Evolutionary conservation across 78 protist genomes (phyloP).

Genomic region (Monosiga brevicollis): DNA sequence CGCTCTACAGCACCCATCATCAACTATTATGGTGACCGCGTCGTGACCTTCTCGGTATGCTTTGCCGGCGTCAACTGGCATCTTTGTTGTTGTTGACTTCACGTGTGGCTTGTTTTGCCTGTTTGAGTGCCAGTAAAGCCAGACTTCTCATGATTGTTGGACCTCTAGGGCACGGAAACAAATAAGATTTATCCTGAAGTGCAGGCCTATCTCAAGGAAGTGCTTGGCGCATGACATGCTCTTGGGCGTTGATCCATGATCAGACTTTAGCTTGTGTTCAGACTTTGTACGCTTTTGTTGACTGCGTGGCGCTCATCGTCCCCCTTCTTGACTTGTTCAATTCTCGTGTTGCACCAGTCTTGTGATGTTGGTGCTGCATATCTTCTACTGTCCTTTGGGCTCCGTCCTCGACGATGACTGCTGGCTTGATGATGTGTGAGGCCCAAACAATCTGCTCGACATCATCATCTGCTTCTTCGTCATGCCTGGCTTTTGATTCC

Average conservation of each 20-base stretch:
- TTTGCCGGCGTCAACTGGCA: too few species aligned
- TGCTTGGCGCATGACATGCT: constrained; percentile 12
- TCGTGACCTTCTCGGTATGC: too few species aligned
- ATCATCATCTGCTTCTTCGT: background rate
- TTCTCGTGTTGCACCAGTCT: too few species aligned
- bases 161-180: background rate
- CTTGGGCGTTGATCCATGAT: background rate
- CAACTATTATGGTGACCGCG: background rate
- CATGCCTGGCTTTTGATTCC: too few species aligned
- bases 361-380: too few species aligned
- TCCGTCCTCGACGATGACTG: background rate
- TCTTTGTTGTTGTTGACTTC: too few species aligned
- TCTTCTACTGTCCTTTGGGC: too few species aligned
- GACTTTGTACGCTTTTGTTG: too few species aligned
- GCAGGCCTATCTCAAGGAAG: background rate
- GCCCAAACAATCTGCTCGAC: background rate
- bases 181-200: background rate
- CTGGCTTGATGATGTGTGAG: background rate
- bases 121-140: too few species aligned
- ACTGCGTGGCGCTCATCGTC: constrained; percentile 15
- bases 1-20: background rate
- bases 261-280: constrained; percentile 8
- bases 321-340: too few species aligned
- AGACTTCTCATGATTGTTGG: too few species aligned
- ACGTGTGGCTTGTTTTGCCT: too few species aligned